These are phyloP conservation scores for Saussurea involucrata DNA, from an alignment of 129 eudicot species.

Conservation along the genomic window DNA sequence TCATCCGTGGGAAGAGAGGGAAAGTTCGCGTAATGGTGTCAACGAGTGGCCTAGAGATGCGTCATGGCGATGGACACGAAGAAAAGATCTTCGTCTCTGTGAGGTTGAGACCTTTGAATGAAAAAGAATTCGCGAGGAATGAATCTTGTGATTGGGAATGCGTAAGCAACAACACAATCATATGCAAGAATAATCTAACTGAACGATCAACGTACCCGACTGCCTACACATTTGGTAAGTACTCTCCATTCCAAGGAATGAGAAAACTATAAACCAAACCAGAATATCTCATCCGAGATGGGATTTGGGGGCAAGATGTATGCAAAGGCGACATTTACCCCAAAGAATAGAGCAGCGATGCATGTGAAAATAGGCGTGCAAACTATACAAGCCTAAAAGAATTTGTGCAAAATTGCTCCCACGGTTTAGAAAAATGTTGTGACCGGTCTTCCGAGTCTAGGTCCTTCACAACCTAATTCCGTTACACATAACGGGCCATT, in stretches of 20 bases:
- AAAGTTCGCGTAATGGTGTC: conserved; percentile 60
- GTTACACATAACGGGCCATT: too few species aligned
- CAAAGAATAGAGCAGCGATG: neutral
- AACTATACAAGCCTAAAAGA: neutral
- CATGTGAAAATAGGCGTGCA: neutral
- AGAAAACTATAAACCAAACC: neutral
- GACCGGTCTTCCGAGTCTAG: too few species aligned
- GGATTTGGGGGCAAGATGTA: neutral
- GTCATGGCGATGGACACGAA: conserved; percentile 37
- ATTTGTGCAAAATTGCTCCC: neutral
- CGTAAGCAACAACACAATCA: conserved; percentile 55
- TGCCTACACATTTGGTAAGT: conserved; percentile 77
- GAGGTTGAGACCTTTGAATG: conserved; percentile 84
- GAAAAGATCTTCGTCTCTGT: conserved; percentile 89
- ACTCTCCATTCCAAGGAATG: neutral
- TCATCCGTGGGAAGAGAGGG: conserved; percentile 33
- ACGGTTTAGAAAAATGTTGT: neutral
- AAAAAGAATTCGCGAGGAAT: conserved; percentile 52
- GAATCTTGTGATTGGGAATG: conserved; percentile 85
- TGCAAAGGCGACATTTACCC: neutral
- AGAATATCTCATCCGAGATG: neutral
- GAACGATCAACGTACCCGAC: conserved; percentile 67
- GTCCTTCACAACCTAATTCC: too few species aligned
- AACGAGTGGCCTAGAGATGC: conserved; percentile 35
- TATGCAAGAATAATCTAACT: conserved; percentile 46